Evolutionary conservation across 2,329 filamentous ascomycete species (phyloP).

Genomic region (Pseudocercospora eumusae): DNA sequence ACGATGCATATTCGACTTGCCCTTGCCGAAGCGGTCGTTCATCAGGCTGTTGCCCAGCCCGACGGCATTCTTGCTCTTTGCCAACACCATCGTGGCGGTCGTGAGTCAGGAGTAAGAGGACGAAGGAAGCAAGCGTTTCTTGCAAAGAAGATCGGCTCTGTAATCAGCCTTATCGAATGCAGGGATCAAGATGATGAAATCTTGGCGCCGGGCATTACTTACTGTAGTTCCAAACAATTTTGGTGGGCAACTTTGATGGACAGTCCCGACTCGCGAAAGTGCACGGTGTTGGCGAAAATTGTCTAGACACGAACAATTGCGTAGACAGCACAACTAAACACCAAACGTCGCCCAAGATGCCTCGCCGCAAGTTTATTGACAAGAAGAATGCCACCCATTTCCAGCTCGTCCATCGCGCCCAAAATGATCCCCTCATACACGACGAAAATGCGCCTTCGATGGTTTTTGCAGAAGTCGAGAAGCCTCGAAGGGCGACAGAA

Average conservation of each 20-base stretch:
- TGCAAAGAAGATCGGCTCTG: constrained; percentile 12
- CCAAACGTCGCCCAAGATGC: constrained; percentile 60
- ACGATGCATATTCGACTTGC: constrained; percentile 80
- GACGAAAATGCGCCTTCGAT: constrained; percentile 85
- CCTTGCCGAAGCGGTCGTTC: constrained; percentile 97
- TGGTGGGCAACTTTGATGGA: background rate
- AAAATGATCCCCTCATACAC: constrained; percentile 96
- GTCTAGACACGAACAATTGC: background rate
- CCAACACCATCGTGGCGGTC: constrained; percentile 61
- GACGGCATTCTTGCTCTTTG: constrained; percentile 93
- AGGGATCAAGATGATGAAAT: background rate
- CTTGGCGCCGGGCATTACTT: background rate
- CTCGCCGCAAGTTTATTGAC: constrained; percentile 74
- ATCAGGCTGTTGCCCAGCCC: constrained; percentile 96
- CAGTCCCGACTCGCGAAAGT: background rate
- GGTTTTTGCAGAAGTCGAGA: constrained; percentile 72
- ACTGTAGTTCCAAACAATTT: no score
- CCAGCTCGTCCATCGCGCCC: constrained; percentile 89
- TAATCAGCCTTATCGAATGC: constrained; percentile 19
- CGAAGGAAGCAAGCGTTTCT: constrained; percentile 7
- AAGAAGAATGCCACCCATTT: constrained; percentile 94
- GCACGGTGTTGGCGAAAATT: background rate
- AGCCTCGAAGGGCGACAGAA: constrained; percentile 27
- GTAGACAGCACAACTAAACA: background rate
- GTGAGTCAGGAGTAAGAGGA: background rate